Evolutionary conservation across 768 basidiomycete genomes (phyloP).

Genomic region (Phanerochaete carnosa): DNA sequence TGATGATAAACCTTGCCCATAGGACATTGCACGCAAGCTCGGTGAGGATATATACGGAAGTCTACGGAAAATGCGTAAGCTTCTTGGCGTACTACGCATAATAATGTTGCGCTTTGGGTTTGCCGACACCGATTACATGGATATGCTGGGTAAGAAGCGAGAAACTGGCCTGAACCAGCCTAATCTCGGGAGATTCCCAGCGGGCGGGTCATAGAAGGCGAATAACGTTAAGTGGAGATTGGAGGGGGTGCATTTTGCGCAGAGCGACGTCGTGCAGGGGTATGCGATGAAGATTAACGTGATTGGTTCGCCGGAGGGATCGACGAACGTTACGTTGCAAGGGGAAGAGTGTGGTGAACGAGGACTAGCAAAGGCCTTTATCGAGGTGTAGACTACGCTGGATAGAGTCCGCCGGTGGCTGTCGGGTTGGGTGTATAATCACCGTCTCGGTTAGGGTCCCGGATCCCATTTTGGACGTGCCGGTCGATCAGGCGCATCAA

Average conservation of each 20-base stretch:
- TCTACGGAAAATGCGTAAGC: neutral
- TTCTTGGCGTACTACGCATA: neutral
- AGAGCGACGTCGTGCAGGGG: slow-evolving; percentile 4
- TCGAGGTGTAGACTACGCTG: neutral
- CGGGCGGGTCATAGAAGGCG: neutral
- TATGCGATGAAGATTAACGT: slow-evolving; percentile 9
- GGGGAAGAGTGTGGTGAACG: neutral
- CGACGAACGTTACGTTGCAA: neutral
- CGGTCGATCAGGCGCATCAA: no score
- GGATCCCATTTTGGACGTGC: no score
- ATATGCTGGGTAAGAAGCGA: slow-evolving; percentile 6
- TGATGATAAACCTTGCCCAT: neutral
- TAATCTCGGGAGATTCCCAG: neutral
- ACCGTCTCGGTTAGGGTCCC: no score
- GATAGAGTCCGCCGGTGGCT: no score
- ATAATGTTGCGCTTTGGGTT: neutral
- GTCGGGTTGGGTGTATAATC: no score
- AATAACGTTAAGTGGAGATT: neutral
- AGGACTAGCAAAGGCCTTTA: neutral
- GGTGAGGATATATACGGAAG: neutral
- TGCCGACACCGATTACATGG: neutral
- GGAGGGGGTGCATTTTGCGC: slow-evolving; percentile 3
- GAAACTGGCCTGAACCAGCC: neutral
- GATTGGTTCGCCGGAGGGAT: slow-evolving; percentile 10
- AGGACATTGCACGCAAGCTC: neutral